phyloP scores from a whole-genome alignment of 352 stramenopile genomes.

The Pythium biforme region DNA sequence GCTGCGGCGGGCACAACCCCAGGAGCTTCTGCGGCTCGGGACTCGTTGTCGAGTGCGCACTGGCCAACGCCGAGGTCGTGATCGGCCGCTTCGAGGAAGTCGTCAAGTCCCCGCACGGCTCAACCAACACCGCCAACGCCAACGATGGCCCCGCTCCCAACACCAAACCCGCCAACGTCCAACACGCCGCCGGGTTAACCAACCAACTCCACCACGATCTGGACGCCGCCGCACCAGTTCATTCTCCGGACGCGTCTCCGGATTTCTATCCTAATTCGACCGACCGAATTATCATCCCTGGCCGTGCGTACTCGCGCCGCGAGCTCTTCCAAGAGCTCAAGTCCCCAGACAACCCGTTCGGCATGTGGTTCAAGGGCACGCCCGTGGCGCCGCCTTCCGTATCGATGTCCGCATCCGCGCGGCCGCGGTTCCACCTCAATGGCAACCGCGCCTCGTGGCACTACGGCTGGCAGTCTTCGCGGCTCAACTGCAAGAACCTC shows the following conservation, averaged over 20 bases:
- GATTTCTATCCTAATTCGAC: not conserved
- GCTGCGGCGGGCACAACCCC: conserved; percentile 77
- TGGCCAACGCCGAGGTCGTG: conserved; percentile 52
- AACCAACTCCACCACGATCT: conserved; percentile 15
- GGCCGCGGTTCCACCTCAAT: conserved; percentile 71
- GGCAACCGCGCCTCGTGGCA: conserved; percentile 86
- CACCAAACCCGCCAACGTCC: conserved; percentile 29
- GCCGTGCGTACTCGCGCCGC: conserved; percentile 49
- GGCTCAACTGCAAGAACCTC: conserved; percentile 83
- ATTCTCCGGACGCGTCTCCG: not conserved
- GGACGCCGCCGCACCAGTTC: not conserved
- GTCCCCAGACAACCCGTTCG: conserved; percentile 73
- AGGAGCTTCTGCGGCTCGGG: conserved; percentile 85
- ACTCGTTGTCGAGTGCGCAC: conserved; percentile 70
- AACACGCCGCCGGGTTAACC: not conserved
- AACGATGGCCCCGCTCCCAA: not conserved
- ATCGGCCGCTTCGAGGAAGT: conserved; percentile 72
- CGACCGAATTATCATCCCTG: conserved; percentile 32
- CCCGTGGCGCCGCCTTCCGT: conserved; percentile 30
- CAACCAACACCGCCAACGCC: not conserved
- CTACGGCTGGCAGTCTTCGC: conserved; percentile 83
- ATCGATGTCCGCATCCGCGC: conserved; percentile 9
- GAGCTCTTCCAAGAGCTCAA: conserved; percentile 77
- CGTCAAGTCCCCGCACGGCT: conserved; percentile 4
- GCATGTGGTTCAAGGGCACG: conserved; percentile 64